phyloP scores from a whole-genome alignment of 2,329 filamentous ascomycete species.

The Eurotiales sp. region DNA sequence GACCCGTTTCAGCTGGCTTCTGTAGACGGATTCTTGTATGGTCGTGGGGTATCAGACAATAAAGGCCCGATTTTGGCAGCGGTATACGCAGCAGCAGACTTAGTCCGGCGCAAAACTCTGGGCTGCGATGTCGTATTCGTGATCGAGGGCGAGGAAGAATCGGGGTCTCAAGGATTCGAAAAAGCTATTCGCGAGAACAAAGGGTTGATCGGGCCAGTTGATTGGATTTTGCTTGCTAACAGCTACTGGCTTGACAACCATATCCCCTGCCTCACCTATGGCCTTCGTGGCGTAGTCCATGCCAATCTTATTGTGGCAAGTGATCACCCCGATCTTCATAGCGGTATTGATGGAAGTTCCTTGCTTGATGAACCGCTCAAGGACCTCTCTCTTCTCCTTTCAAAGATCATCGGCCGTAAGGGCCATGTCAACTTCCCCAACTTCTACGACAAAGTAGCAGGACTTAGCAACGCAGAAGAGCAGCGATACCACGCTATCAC shows the following conservation, averaged over 20 bases:
- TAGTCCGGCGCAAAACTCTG: conserved; percentile 77
- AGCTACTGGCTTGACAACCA: conserved; percentile 98
- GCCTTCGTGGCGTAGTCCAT: conserved; percentile 87
- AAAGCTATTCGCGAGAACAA: conserved; percentile 78
- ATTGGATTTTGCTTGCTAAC: conserved; percentile 93
- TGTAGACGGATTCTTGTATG: conserved; percentile 88
- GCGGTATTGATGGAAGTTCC: conserved; percentile 91
- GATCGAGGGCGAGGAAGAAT: conserved; percentile 96
- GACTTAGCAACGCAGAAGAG: conserved; percentile 70
- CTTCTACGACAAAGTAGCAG: conserved; percentile 82
- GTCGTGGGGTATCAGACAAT: conserved; percentile 94
- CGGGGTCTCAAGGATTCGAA: conserved; percentile 85
- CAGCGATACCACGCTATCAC: conserved; percentile 81
- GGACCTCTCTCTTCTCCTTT: conserved; percentile 78
- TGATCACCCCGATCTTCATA: conserved; percentile 82
- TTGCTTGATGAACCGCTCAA: conserved; percentile 88
- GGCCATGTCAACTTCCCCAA: conserved; percentile 80
- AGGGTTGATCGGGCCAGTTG: conserved; percentile 78
- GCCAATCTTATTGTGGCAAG: conserved; percentile 87
- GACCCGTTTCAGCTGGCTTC: conserved; percentile 90
- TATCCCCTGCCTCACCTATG: conserved; percentile 92
- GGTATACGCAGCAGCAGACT: conserved; percentile 85
- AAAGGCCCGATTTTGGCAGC: conserved; percentile 95
- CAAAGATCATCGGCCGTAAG: conserved; percentile 73
- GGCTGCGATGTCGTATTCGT: conserved; percentile 88